Base-by-base conservation (phyloP, 352 stramenopile species). In the Pythium phragmitis region DNA sequence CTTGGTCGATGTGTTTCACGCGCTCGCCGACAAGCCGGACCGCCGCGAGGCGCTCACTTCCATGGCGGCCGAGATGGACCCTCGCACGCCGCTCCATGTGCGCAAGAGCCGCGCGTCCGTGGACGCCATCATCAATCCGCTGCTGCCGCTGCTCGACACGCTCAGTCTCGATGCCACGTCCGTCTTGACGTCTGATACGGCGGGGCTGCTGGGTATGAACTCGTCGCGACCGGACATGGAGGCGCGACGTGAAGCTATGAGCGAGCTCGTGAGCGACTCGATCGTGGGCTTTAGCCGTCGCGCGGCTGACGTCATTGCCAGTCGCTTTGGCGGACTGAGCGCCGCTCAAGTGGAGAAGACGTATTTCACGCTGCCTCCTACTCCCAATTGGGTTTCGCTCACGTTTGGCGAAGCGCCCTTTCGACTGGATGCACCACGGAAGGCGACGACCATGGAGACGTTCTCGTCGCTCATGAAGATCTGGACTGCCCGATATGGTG, bases 81-180 rank as follows among this genome's bases (percentile, higher is more conserved):
- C 19, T 2, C 36, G 53, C 7, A n/a, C 4, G 13, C 23, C 37
- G 54, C 42, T 34, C 6, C 17, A 43, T 6, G 19, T 59, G 16
- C 8, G 37, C 4, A 34, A 37, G 16, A 62, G 50, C 33, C 47
- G 47, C 17, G 37, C 39, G 11, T 28, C 46, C 23, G 54, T 37
- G 8, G 46, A 17, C 39, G 66, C 6, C 55, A 70, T 41, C 39
- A 72, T 43, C 26, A 53, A 59, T 7, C 45, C 58, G 17, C 46
- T 77, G 23, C 52, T 79, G 43, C 54, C 63, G 47, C 62, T 77
- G 1, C 50, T 77, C 37, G 71, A 81, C 46, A 64, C 46, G 23
- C 19, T 76, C 26, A 53, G 73, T 5, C 19, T 33, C 4, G 65
- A 81, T 46, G 68, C 65, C 14, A 46, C 52, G 11, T 30, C 34